A percentile compares a stretch with the other conserved stretches of the same genome.
phyloP scores from a whole-genome alignment of 345 rosid species.

The Pugionium cornutum region DNA sequence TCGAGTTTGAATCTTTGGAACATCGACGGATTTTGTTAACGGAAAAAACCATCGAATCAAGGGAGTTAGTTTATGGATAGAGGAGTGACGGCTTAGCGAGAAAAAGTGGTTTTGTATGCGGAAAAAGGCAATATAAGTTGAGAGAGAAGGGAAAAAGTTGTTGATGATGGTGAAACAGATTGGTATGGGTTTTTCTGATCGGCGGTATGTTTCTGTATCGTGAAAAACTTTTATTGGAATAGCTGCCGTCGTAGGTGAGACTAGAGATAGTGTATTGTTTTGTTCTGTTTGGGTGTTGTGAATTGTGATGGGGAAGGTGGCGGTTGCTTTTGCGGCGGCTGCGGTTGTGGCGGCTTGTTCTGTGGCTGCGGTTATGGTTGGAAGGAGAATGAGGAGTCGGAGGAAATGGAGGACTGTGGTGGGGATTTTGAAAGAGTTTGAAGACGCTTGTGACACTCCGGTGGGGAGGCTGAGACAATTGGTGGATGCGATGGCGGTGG shows the following conservation, averaged over 20 bases:
- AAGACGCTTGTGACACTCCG: constrained; percentile 69
- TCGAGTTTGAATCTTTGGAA: constrained; percentile 14
- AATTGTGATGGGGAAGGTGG: constrained; percentile 62
- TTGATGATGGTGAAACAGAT: constrained; percentile 24
- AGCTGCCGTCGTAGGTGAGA: constrained; percentile 3
- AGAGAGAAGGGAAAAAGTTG: constrained; percentile 6
- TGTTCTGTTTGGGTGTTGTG: background rate
- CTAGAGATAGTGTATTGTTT: background rate
- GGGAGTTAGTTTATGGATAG: constrained; percentile 9
- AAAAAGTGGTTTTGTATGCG: constrained; percentile 14
- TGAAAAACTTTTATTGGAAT: background rate
- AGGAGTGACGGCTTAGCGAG: constrained; percentile 23
- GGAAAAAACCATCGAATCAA: background rate
- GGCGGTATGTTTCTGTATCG: background rate
- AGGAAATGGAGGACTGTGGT: constrained; percentile 80
- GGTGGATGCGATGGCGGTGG: constrained; percentile 90
- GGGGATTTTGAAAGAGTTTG: constrained; percentile 70
- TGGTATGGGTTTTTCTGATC: constrained; percentile 20
- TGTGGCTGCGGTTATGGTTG: constrained; percentile 76
- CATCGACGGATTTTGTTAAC: constrained; percentile 1
- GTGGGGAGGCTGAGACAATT: constrained; percentile 79
- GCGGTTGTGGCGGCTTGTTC: constrained; percentile 80
- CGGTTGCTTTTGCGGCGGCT: constrained; percentile 60
- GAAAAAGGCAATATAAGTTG: constrained; percentile 8
- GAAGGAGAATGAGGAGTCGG: constrained; percentile 64